A percentile compares a stretch with the other conserved stretches of the same genome.
These are phyloP conservation scores for Phytophthora citricola DNA, from an alignment of 352 stramenopile species.

Conservation along the genomic window DNA sequence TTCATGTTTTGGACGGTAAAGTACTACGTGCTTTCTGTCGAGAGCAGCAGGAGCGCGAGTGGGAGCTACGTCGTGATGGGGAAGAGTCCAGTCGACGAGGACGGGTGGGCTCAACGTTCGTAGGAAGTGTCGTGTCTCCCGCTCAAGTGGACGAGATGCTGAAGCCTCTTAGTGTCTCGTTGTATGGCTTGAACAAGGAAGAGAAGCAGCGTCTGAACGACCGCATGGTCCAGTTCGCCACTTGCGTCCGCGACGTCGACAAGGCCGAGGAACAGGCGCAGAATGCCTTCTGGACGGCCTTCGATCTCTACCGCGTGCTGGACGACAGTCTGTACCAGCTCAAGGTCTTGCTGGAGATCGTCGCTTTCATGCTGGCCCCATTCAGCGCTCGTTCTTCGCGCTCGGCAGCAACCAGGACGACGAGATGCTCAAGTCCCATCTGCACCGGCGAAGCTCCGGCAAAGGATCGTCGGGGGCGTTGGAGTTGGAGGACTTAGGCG, in stretches of 20 bases:
- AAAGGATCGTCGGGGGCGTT: conserved; percentile 29
- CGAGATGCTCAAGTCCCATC: conserved; percentile 56
- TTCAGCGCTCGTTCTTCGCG: conserved; percentile 75
- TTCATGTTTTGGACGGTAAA: conserved; percentile 73
- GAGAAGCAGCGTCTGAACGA: conserved; percentile 64
- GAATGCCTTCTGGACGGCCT: conserved; percentile 67
- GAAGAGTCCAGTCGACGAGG: conserved; percentile 31
- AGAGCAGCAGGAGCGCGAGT: conserved; percentile 61
- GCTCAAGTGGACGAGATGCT: conserved; percentile 63
- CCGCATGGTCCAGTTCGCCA: conserved; percentile 59
- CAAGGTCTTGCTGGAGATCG: conserved; percentile 75
- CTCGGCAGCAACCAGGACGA: conserved; percentile 75
- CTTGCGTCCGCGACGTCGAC: conserved; percentile 49
- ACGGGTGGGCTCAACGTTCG: conserved; percentile 27
- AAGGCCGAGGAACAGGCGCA: conserved; percentile 60
- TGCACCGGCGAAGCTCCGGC: conserved; percentile 40
- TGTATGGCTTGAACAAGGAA: conserved; percentile 69
- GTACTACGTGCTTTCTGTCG: conserved; percentile 60
- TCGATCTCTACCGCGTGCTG: conserved; percentile 74
- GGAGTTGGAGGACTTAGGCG: conserved; percentile 36
- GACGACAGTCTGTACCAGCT: conserved; percentile 79
- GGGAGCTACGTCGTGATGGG: conserved; percentile 20
- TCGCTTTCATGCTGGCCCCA: conserved; percentile 69
- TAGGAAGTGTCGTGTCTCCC: conserved; percentile 36
- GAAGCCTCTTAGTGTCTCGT: conserved; percentile 59